A percentile compares a stretch with the other conserved stretches of the same genome.
These are phyloP conservation scores for Lentinula boryana DNA, from an alignment of 768 basidiomycete species.

Conservation along the genomic window DNA sequence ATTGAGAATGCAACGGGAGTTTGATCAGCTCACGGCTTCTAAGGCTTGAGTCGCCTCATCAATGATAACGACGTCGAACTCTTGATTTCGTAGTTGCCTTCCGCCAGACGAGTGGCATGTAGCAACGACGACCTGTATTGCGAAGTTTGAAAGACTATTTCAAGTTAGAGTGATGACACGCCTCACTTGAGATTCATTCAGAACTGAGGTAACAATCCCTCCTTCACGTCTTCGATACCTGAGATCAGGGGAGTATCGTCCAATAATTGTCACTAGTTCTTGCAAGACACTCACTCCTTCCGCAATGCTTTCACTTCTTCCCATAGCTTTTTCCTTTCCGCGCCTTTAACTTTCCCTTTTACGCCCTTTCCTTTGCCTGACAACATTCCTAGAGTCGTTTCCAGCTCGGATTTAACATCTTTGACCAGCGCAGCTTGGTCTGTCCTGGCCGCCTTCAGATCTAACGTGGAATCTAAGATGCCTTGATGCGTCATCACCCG, in stretches of 20 bases:
- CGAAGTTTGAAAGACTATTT: conserved; percentile 17
- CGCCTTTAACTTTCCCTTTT: conserved; percentile 64
- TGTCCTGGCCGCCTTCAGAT: conserved; percentile 65
- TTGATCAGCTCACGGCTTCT: conserved; percentile 63
- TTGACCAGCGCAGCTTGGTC: conserved; percentile 82
- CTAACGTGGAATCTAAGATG: conserved; percentile 62
- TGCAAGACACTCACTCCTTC: conserved; percentile 65
- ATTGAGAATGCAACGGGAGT: background rate
- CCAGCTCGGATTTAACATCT: conserved; percentile 86
- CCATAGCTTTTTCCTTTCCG: conserved; percentile 81
- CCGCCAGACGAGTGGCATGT: conserved; percentile 95
- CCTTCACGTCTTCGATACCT: conserved; percentile 90
- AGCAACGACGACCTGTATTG: conserved; percentile 63
- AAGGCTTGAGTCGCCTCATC: conserved; percentile 98
- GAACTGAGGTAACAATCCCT: conserved; percentile 74
- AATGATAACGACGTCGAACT: conserved; percentile 92
- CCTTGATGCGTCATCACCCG: conserved; percentile 74
- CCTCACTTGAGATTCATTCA: conserved; percentile 68
- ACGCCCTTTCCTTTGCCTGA: conserved; percentile 69
- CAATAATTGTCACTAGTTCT: background rate
- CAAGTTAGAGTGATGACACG: background rate
- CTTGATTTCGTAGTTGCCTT: conserved; percentile 64
- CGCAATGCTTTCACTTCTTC: conserved; percentile 79
- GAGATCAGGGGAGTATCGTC: background rate
- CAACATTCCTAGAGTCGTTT: conserved; percentile 57